phyloP scores from a whole-genome alignment of 2,329 filamentous ascomycete species.

The Ceratocystis huliohia region DNA sequence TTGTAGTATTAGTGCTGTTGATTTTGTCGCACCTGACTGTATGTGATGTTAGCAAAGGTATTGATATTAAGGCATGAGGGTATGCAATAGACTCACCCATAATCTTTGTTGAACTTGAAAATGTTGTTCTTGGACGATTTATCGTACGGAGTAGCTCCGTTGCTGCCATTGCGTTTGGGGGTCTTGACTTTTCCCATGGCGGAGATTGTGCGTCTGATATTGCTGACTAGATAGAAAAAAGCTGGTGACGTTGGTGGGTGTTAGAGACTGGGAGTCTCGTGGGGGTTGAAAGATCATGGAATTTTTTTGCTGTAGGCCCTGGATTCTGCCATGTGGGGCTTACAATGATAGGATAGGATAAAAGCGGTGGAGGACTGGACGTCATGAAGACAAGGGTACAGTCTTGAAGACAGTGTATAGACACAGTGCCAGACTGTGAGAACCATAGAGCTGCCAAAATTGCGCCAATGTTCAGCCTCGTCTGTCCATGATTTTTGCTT shows the following conservation, averaged over 20 bases:
- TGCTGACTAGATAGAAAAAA: neutral
- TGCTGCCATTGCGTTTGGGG: slow-evolving; percentile 41
- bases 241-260: neutral
- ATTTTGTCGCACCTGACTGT: slow-evolving; percentile 15
- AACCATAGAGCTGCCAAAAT: neutral
- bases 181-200: slow-evolving; percentile 42
- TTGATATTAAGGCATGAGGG: no score
- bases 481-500: neutral
- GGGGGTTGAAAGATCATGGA: slow-evolving; percentile 19
- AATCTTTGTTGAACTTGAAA: slow-evolving; percentile 92
- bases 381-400: neutral
- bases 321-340: slow-evolving; percentile 21
- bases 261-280: neutral
- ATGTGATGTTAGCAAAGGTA: no score
- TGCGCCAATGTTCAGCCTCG: neutral
- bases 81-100: slow-evolving; percentile 37
- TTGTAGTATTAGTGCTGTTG: neutral
- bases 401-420: neutral
- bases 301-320: slow-evolving; percentile 19
- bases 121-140: slow-evolving; percentile 56
- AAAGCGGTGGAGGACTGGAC: slow-evolving; percentile 17
- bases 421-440: neutral
- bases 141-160: slow-evolving; percentile 34
- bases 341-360: slow-evolving; percentile 15
- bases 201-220: slow-evolving; percentile 12